Evolutionary conservation across 441 rosid genomes (phyloP), one percentile per base, ranked within the genome.

Genomic region (Brassica balearica): DNA sequence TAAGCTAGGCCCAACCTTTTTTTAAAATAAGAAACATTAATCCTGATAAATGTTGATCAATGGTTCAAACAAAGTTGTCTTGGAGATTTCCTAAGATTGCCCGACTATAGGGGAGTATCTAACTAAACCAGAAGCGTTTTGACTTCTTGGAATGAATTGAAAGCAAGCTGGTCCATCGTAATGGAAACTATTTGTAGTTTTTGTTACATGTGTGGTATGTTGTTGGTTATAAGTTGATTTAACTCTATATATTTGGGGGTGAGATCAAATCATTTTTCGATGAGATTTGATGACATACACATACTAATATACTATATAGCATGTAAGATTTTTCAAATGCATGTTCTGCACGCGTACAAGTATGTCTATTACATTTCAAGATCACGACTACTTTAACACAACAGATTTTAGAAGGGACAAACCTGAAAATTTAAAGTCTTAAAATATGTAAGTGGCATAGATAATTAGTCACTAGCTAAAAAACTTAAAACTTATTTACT

Each of bases 141-240:
- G 23, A 32, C 48, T 15, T 64, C n/a, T 64, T 15, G 68, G 48
- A 64, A 14, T 32, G 2, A 32, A 32, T 15, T 64, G 23, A 63
- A 64, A 46, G 68, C 23, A 64, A 64, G 48, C 46, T 64, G 46
- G 68, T 64, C 23, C 8, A 15, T 63, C n/a, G 23, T 32, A 64
- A 15, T 34, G 43, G 46, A 41, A 32, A 32, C 34, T 63, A 36
- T 14, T 63, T 63, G 68, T 14, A 63, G 23, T 8, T 64, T 61
- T 15, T 64, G 46, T 32, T 32, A 64, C 12, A 32, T 2, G 23
- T 64, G 46, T 32, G 68, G 38, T 64, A 64, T 32, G 68, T 14
- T 32, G 68, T 64, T 14, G 68, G 68, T 14, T 63, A 63, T 15
- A 63, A 32, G 41, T 63, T 46, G 11, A 63, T 62, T 62, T 27